Conservation (phyloP, 2,329 filamentous ascomycete genomes). For the Tolypocladium nubicola region DNA sequence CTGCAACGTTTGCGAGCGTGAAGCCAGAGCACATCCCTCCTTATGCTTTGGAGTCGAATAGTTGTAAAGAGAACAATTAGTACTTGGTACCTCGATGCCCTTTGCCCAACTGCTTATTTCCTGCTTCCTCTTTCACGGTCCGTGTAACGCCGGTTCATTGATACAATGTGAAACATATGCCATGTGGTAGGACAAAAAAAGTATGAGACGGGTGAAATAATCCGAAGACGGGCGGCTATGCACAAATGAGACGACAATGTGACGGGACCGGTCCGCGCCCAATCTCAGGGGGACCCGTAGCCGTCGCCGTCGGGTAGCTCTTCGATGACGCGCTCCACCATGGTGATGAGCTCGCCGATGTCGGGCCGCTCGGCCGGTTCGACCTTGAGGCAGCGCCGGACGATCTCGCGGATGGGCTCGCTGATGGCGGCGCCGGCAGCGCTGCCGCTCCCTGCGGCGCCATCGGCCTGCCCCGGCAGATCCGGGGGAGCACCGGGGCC, state of each 20-base stretch:
- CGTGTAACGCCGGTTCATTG: background rate
- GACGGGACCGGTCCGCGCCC: background rate
- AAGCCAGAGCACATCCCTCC: background rate
- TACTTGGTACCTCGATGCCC: background rate
- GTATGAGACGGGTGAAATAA: background rate
- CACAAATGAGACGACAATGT: background rate
- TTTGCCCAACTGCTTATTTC: background rate
- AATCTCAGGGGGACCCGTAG: background rate
- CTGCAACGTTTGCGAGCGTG: background rate
- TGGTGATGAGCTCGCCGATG: conserved; percentile 68
- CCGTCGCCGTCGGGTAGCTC: conserved; percentile 17
- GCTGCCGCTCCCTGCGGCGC: conserved; percentile 9
- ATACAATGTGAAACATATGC: background rate
- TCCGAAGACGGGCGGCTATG: background rate
- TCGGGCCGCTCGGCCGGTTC: conserved; percentile 83
- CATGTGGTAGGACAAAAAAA: background rate
- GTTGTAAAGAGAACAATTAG: background rate
- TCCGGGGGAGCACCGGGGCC: conserved; percentile 13
- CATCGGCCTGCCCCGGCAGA: background rate
- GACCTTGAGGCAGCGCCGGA: conserved; percentile 74
- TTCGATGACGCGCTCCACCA: conserved; percentile 65
- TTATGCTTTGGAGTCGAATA: background rate
- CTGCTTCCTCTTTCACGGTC: background rate
- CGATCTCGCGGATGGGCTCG: conserved; percentile 75
- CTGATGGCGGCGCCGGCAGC: conserved; percentile 49